These are phyloP conservation scores for Trichodelitschia bisporula DNA, from an alignment of 495 filamentous ascomycete genomes.

Conservation along the genomic window DNA sequence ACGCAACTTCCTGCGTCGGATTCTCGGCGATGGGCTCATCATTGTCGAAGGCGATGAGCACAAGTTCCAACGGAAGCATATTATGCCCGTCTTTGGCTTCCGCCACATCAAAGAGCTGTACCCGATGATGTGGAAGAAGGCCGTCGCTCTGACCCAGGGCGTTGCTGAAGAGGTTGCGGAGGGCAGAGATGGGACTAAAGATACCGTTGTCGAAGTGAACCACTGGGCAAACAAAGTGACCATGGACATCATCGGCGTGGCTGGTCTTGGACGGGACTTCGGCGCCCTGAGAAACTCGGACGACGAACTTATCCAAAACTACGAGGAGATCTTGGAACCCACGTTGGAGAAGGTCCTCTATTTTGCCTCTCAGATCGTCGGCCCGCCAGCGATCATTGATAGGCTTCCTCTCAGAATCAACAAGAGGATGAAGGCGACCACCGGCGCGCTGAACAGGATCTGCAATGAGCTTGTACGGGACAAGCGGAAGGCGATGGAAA, in stretches of 20 bases:
- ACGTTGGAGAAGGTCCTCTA: constrained; percentile 23
- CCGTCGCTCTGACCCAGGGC: constrained; percentile 15
- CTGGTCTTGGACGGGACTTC: constrained; percentile 13
- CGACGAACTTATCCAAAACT: constrained; percentile 11
- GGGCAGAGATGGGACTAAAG: constrained; percentile 1
- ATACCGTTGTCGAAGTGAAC: constrained; percentile 9
- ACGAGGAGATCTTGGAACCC: constrained; percentile 23
- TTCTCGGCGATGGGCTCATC: constrained; percentile 14
- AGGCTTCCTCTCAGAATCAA: constrained; percentile 10
- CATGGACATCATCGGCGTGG: constrained; percentile 15
- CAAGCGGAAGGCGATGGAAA: constrained; percentile 15
- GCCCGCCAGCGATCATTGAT: constrained; percentile 14
- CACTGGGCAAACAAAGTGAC: constrained; percentile 13
- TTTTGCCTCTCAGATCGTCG: constrained; percentile 21
- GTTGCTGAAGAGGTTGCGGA: constrained; percentile 8
- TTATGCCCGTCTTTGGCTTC: constrained; percentile 14
- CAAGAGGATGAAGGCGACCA: constrained; percentile 7
- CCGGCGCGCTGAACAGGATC: constrained; percentile 5
- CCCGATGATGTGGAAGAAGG: constrained; percentile 20
- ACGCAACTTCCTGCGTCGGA: constrained; percentile 12
- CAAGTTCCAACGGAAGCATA: constrained; percentile 13
- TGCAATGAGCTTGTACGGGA: constrained; percentile 11
- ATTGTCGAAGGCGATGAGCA: constrained; percentile 15
- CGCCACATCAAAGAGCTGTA: constrained; percentile 15
- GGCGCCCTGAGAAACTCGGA: constrained; percentile 10